Evolutionary conservation across 148 eudicot genomes (phyloP).

Genomic region (Camellia sinensis): DNA sequence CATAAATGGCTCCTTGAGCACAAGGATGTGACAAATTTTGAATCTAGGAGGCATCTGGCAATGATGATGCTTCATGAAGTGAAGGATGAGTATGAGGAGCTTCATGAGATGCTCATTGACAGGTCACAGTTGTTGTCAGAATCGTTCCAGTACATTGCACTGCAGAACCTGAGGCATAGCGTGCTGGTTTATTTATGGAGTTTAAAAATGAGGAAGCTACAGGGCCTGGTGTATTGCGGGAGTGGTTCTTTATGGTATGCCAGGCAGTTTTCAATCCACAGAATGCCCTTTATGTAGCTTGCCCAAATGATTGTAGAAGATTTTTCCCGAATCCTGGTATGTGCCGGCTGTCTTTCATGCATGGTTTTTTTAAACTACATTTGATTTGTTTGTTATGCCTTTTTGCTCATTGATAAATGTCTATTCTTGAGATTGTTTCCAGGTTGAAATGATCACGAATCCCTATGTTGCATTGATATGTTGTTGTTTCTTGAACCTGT

Average conservation of each 20-base stretch:
- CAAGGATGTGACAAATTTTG: conserved; percentile 68
- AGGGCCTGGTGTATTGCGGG: conserved; percentile 89
- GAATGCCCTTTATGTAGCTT: conserved; percentile 78
- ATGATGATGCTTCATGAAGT: conserved; percentile 77
- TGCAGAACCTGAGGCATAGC: conserved; percentile 51
- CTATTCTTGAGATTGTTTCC: background rate
- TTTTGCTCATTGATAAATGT: background rate
- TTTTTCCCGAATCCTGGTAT: conserved; percentile 91
- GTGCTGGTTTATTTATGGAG: conserved; percentile 70
- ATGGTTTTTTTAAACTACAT: background rate
- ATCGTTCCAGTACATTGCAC: conserved; percentile 74
- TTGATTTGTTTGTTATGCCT: background rate
- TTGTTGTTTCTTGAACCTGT: background rate
- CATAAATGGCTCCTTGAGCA: conserved; percentile 61
- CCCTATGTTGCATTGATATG: background rate
- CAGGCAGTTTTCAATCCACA: conserved; percentile 81
- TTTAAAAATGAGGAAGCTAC: conserved; percentile 93
- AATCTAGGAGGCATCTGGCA: conserved; percentile 78
- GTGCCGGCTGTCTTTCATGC: conserved; percentile 7
- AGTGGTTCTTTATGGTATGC: conserved; percentile 90
- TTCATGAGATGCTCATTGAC: conserved; percentile 89
- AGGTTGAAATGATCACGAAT: background rate
- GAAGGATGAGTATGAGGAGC: conserved; percentile 68
- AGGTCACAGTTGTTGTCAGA: conserved; percentile 73
- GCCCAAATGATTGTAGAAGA: conserved; percentile 83